Evolutionary conservation across 371 early-diverging fungal genomes (phyloP), one percentile per base, ranked within the genome.

Genomic region (Rhizopus delemar): DNA sequence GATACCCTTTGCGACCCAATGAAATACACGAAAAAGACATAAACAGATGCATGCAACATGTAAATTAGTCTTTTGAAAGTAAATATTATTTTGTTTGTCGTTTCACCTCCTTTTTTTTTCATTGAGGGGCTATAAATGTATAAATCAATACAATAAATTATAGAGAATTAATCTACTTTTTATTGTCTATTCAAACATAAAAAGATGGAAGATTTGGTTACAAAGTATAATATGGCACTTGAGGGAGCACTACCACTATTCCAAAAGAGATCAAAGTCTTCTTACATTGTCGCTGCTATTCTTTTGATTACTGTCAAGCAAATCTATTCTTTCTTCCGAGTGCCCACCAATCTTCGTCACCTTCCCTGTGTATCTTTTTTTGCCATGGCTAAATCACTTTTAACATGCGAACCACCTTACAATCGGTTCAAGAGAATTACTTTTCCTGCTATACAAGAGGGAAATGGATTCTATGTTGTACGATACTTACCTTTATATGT

Each of bases 211-310:
- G 22, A 2, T 22, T 22, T 22, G 22, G 22, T 22, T 22, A 2
- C 22, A 22, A 22, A 2, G 22, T 22, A 22, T 22, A 22, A 22
- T 22, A 22, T 22, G 22, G 22, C 22, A 22, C 22, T 22, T 22
- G 22, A 22, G 2, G 22, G 22, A 22, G 0, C 2, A 22, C 22
- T 38, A 51, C 33, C 31, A 35, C 46, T 60, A 3, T 33, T 60
- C 1, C 13, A 49, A 33, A 48, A 39, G 36, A 46, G 34, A 38
- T 28, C 56, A 12, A 56, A 56, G 7, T 4, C 3, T 2, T 56
- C 56, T 15, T 62, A 62, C 13, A 55, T 62, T 38, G 36, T 43
- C 9, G 12, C 48, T 4, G 63, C 63, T 28, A 41, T 63, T 22
- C 2, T 57, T 1, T 36, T 43, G 52, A 8, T 63, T 13, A 35